Evolutionary conservation across 75 land plant species (phyloP).

Genomic region (Selaginella tamariscina): DNA sequence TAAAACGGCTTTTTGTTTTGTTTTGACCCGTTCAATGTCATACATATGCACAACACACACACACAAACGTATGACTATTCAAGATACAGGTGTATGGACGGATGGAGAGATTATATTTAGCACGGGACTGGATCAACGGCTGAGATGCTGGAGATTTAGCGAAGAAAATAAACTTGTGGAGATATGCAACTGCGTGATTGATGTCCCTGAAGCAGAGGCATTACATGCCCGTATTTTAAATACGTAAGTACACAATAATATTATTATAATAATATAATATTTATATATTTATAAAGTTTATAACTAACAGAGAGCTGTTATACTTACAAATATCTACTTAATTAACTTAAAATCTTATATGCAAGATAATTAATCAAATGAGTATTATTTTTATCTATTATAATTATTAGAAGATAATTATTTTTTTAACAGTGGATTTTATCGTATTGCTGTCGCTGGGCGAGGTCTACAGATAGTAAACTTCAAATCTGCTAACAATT

Average conservation of each 20-base stretch:
- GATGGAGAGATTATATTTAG: constrained; percentile 85
- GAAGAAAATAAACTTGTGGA: constrained; percentile 28
- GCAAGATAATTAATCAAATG: too few species aligned
- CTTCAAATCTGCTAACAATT: too few species aligned
- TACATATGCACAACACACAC: too few species aligned
- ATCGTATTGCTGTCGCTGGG: constrained; percentile 81
- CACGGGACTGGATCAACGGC: constrained; percentile 85
- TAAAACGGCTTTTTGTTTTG: too few species aligned
- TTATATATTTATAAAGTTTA: neutral
- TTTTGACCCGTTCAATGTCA: too few species aligned
- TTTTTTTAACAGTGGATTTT: constrained; percentile 34
- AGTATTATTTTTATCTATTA: constrained; percentile 1
- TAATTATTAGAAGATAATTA: too few species aligned
- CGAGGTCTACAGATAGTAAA: constrained; percentile 84
- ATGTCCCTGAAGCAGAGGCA: constrained; percentile 87
- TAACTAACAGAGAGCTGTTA: too few species aligned
- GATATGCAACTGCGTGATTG: constrained; percentile 38
- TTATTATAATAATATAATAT: neutral
- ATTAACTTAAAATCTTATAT: neutral
- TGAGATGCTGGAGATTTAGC: constrained; percentile 54
- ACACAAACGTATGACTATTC: too few species aligned
- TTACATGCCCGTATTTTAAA: constrained; percentile 31
- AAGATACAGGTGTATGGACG: constrained; percentile 67
- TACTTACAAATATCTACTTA: too few species aligned
- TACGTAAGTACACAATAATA: neutral